Base-by-base conservation (phyloP, 1,284 basidiomycete species). In the Pseudozyma flocculosa region DNA sequence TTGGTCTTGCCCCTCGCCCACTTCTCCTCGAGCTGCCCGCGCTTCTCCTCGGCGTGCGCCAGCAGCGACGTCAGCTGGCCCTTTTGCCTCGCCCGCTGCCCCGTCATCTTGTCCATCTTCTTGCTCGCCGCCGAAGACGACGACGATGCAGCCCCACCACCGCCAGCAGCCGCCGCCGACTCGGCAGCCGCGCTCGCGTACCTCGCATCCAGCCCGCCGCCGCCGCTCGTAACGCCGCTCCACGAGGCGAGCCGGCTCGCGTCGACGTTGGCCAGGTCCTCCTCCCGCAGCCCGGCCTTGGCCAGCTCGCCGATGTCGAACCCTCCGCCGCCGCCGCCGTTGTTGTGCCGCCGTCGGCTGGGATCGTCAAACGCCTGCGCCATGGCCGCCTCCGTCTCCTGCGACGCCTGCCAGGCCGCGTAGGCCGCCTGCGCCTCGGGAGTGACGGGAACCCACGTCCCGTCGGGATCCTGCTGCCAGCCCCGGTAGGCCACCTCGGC, bases 391-490 rank as follows among this genome's bases (percentile, higher is more conserved):
- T 51, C 40, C 8, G 18, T 26, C 4, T 19, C 29, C 24, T 21
- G 24, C 22, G 22, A 36, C 7, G 26, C 30, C 41, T 64, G 56
- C 45, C 61, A 75, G 1, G 55, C 57, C 14, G 55, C 57, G 26
- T 70, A 69, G 8, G 54, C 52, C 3, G 60, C 65, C 47, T 75
- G 73, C 3, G 75, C 74, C 44, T 74, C 71, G 2, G 73, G 72
- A 13, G 75, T 77, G 23, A 77, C 63, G 32, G 75, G 74, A 2
- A 72, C 61, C 74, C 73, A 75, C 1, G 63, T 58, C 9, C 75
- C 75, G 42, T 76, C 72, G 7, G 72, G 71, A 43, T 75, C 74
- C 43, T 70, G 69, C 34, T 62, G 57, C 75, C 75, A 77, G 21
- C 75, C 75, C 3, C 59, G 57, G 40, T 73, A 70, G 3, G 57